Evolutionary conservation across 768 basidiomycete genomes (phyloP).

Genomic region (Amanita pseudoporphyria): DNA sequence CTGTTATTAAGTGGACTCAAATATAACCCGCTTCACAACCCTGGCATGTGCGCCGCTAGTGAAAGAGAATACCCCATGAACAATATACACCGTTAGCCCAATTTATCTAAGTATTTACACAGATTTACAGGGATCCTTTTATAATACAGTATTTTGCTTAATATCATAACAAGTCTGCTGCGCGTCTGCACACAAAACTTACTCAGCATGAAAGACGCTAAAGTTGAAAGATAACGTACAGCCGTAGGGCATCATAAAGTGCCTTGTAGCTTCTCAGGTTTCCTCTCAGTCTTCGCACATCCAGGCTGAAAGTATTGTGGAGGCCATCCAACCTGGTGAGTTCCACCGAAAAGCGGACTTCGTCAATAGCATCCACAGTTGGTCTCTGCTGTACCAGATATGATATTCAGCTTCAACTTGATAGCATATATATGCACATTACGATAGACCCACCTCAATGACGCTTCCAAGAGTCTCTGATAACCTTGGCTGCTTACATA

Average conservation of each 20-base stretch:
- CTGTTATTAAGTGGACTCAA: neutral
- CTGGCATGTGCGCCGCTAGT: neutral
- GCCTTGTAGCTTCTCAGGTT: constrained; percentile 80
- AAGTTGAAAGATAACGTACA: constrained; percentile 13
- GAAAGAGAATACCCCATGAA: neutral
- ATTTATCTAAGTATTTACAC: neutral
- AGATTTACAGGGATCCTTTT: neutral
- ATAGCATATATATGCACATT: neutral
- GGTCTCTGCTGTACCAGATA: constrained; percentile 5
- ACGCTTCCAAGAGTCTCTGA: no score
- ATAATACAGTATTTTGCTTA: neutral
- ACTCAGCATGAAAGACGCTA: neutral
- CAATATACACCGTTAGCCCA: neutral
- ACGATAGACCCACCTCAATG: no score
- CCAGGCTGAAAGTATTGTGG: constrained; percentile 77
- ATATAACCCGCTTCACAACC: neutral
- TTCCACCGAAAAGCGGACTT: constrained; percentile 91
- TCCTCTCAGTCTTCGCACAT: constrained; percentile 83
- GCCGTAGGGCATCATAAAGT: constrained; percentile 53
- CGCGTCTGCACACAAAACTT: neutral
- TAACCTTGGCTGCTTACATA: constrained; percentile 30
- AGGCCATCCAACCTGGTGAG: constrained; percentile 78
- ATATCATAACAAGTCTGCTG: constrained; percentile 1
- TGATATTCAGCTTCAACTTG: no score
- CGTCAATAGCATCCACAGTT: constrained; percentile 71